phyloP scores from a whole-genome alignment of 192 early-diverging fungal species.

The Coemansia sp. region DNA sequence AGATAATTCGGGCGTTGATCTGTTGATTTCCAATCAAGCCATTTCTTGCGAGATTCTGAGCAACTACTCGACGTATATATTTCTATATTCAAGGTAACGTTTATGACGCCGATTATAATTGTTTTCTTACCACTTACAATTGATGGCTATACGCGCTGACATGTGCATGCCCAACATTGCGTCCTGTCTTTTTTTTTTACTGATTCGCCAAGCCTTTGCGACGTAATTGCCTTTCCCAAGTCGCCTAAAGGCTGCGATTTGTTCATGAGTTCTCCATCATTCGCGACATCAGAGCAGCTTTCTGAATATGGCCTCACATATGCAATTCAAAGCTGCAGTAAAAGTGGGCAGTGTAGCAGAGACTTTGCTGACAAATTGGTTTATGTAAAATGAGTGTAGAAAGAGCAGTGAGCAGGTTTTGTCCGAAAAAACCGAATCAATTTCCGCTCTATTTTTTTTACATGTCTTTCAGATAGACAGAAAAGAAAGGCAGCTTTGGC shows the following conservation, averaged over 20 bases:
- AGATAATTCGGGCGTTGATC: no score
- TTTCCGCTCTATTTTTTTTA: neutral
- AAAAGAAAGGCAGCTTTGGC: neutral
- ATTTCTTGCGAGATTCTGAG: no score
- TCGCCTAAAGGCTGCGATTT: slow-evolving; percentile 75
- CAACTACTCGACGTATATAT: no score
- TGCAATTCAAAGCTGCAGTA: neutral
- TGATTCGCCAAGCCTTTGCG: slow-evolving; percentile 67
- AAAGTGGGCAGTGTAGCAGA: neutral
- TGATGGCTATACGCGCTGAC: no score
- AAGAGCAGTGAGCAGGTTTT: neutral
- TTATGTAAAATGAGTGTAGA: no score
- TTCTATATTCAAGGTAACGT: slow-evolving; percentile 72
- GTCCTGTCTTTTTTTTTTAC: slow-evolving; percentile 81
- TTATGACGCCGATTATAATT: no score
- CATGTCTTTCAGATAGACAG: neutral
- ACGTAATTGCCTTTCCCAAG: slow-evolving; percentile 95
- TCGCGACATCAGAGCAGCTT: slow-evolving; percentile 58
- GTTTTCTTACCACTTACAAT: no score
- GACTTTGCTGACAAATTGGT: neutral
- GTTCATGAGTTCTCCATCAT: slow-evolving; percentile 72
- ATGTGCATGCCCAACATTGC: slow-evolving; percentile 87
- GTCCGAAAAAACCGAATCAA: neutral
- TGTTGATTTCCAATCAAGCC: no score
- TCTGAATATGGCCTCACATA: slow-evolving; percentile 59